Conservation (phyloP, 192 early-diverging fungal species). For the Coemansia sp. region DNA sequence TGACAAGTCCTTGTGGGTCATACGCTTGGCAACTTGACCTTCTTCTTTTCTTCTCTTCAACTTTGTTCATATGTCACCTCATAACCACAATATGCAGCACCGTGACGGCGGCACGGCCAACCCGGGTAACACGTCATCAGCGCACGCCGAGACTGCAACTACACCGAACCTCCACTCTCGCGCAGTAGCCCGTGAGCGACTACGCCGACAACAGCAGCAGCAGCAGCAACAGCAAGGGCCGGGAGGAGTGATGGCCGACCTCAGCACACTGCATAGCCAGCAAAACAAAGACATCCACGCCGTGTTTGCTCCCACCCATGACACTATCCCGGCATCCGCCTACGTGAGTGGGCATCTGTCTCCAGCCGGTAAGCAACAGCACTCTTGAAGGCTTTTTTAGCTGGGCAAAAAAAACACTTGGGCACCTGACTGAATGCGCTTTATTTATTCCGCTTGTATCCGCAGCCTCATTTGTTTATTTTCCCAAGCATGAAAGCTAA, state of each 20-base stretch:
- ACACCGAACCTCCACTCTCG: constrained; percentile 33
- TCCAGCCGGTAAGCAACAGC: constrained; percentile 43
- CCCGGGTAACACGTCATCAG: background rate
- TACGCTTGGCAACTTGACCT: background rate
- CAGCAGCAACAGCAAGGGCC: constrained; percentile 9
- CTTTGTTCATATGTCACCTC: constrained; percentile 5
- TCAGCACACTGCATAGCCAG: constrained; percentile 24
- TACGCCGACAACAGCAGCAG: constrained; percentile 17
- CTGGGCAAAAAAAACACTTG: too few species aligned
- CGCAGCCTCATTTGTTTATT: too few species aligned
- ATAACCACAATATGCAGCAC: constrained; percentile 12
- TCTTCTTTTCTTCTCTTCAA: background rate
- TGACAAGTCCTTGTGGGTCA: too few species aligned
- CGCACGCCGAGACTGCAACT: background rate
- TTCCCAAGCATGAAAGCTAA: too few species aligned
- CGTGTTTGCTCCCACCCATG: constrained; percentile 28
- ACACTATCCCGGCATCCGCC: constrained; percentile 36
- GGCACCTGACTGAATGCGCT: too few species aligned
- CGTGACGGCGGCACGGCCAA: constrained; percentile 12
- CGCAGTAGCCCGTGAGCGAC: constrained; percentile 23
- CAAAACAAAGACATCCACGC: constrained; percentile 26
- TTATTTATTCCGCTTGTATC: too few species aligned
- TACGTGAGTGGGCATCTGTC: constrained; percentile 53
- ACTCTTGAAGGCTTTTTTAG: too few species aligned
- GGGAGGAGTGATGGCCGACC: constrained; percentile 33